Evolutionary conservation across 108 stramenopile genomes (phyloP).

Genomic region (Conticribra guillardii): DNA sequence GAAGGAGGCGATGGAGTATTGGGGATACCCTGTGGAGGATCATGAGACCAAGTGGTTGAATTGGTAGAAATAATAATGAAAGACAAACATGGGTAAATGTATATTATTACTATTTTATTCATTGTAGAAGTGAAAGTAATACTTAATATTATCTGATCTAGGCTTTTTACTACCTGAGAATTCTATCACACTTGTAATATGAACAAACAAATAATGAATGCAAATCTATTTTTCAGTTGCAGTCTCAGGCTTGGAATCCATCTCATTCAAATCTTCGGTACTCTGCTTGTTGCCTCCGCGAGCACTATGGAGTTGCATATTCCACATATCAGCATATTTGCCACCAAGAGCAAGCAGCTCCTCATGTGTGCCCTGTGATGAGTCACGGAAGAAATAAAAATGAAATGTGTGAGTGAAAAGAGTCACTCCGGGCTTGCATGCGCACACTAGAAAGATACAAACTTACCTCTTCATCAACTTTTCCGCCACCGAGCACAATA

Average conservation of each 20-base stretch:
- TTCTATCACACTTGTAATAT: background rate
- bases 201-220: too few relatives aligned
- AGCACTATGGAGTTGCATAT: constrained; percentile 74
- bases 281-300: constrained; percentile 13
- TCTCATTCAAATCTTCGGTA: constrained; percentile 15
- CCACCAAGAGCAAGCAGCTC: constrained; percentile 81
- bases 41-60: constrained; percentile 85
- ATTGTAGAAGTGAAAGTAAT: too few relatives aligned
- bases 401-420: background rate
- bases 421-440: background rate
- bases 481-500: constrained; percentile 92
- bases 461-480: constrained; percentile 82
- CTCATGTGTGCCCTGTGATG: constrained; percentile 91
- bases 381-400: background rate
- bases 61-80: constrained; percentile 49
- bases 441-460: background rate
- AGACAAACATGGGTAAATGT: background rate
- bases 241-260: background rate
- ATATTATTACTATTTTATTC: background rate
- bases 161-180: background rate
- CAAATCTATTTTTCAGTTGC: constrained; percentile 14
- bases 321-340: constrained; percentile 91
- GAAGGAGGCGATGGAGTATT: constrained; percentile 83
- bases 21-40: constrained; percentile 85
- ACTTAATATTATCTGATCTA: too few relatives aligned